A percentile compares a stretch with the other conserved stretches of the same genome.
These are phyloP conservation scores for Cephalotrichum gorgonifer DNA, from an alignment of 2,329 filamentous ascomycete species.

Conservation along the genomic window DNA sequence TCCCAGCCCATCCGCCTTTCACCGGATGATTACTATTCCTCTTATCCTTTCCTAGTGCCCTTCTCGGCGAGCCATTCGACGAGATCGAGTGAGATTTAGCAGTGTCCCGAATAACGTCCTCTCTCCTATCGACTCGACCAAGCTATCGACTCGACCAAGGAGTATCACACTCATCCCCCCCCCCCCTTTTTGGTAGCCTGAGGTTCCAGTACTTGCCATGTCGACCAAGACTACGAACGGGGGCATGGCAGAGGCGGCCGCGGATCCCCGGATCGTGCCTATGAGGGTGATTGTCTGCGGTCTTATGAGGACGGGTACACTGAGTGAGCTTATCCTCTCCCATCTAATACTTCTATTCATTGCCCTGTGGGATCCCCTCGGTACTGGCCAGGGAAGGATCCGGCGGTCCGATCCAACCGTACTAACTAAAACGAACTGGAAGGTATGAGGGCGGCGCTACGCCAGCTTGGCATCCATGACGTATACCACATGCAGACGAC, in stretches of 20 bases:
- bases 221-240: constrained; percentile 5
- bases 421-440: neutral
- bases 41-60: no score
- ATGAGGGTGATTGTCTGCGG: constrained; percentile 29
- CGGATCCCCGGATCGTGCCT: constrained; percentile 19
- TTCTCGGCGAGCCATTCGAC: no score
- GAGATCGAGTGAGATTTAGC: no score
- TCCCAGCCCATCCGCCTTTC: neutral
- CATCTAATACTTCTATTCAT: constrained; percentile 4
- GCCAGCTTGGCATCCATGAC: constrained; percentile 23
- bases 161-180: no score
- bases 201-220: neutral
- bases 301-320: constrained; percentile 25
- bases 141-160: no score
- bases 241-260: constrained; percentile 6
- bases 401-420: neutral
- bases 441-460: constrained; percentile 23
- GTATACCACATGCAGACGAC: constrained; percentile 24
- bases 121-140: no score
- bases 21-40: neutral
- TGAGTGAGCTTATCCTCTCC: constrained; percentile 13
- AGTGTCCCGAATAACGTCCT: no score
- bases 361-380: no score
- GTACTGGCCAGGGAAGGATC: no score
- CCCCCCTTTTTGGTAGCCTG: no score